Conservation (phyloP, 768 basidiomycete species). For the Suillus paluster region DNA sequence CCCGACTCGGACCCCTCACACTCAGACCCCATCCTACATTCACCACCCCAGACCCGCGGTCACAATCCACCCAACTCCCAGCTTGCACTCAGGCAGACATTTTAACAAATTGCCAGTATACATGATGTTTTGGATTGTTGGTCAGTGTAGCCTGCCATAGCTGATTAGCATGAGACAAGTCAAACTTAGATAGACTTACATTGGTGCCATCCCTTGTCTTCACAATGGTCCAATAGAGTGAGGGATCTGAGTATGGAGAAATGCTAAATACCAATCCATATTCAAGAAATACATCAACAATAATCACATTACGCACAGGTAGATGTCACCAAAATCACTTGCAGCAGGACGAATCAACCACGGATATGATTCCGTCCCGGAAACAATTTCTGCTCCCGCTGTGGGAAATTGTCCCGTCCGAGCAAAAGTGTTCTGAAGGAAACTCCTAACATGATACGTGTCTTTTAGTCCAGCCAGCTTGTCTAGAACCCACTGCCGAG, state of each 20-base stretch:
- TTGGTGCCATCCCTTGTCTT: slow-evolving; percentile 1
- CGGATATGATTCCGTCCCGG: slow-evolving; percentile 3
- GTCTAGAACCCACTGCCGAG: slow-evolving; percentile 5
- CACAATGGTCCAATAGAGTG: slow-evolving; percentile 4
- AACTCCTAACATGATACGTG: slow-evolving; percentile 1
- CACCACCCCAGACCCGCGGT: not conserved
- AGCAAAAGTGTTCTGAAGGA: slow-evolving; percentile 6
- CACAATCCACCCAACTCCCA: not conserved
- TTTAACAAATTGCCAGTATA: not conserved
- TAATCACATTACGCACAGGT: not conserved
- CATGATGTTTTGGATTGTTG: slow-evolving; percentile 1
- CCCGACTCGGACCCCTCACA: not conserved
- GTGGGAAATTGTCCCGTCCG: not conserved
- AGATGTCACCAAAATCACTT: slow-evolving; percentile 2
- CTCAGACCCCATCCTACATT: not conserved
- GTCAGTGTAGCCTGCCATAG: not conserved
- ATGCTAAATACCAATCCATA: not conserved
- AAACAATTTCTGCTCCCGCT: not conserved
- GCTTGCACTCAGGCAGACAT: not conserved
- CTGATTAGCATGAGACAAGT: not conserved
- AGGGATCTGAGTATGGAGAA: not conserved
- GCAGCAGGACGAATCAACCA: slow-evolving; percentile 8
- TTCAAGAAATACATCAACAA: not conserved
- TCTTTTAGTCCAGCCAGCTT: not conserved
- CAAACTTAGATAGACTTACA: not conserved